A percentile compares a stretch with the other conserved stretches of the same genome.
phyloP scores from a whole-genome alignment of 2,329 filamentous ascomycete species.

The Pseudogymnoascus pannorum region DNA sequence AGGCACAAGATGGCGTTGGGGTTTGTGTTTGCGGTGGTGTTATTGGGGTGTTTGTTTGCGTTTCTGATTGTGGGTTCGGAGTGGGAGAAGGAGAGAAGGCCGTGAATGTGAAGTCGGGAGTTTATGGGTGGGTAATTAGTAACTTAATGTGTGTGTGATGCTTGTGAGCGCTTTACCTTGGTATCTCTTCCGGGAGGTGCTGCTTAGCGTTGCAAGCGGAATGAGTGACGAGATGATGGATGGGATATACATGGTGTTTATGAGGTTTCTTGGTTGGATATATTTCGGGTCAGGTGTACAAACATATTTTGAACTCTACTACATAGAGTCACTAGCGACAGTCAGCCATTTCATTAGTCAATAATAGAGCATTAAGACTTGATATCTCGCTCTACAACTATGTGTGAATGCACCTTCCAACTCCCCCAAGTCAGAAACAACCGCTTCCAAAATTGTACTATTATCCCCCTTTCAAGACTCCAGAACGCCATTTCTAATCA shows the following conservation, averaged over 20 bases:
- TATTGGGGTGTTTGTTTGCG: conserved; percentile 6
- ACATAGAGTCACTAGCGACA: background rate
- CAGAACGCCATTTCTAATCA: background rate
- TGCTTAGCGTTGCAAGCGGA: background rate
- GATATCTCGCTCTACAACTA: background rate
- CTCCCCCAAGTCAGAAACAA: background rate
- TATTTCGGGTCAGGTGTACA: background rate
- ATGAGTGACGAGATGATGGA: background rate
- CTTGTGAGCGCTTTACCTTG: background rate
- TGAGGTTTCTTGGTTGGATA: background rate
- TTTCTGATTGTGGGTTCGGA: background rate
- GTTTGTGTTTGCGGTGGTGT: background rate
- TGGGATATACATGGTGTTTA: background rate
- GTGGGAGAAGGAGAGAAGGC: background rate
- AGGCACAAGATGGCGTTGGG: background rate
- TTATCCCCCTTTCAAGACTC: background rate
- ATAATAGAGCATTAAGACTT: background rate
- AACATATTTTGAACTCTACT: background rate
- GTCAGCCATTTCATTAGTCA: background rate
- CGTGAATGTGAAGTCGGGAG: too few species aligned
- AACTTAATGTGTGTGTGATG: background rate
- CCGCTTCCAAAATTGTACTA: background rate
- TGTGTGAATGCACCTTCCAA: background rate
- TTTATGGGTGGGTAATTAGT: background rate
- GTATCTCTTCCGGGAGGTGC: background rate